Evolutionary conservation across 345 rosid genomes (phyloP), one percentile per base, ranked within the genome.

Genomic region (Lepidium sativum): DNA sequence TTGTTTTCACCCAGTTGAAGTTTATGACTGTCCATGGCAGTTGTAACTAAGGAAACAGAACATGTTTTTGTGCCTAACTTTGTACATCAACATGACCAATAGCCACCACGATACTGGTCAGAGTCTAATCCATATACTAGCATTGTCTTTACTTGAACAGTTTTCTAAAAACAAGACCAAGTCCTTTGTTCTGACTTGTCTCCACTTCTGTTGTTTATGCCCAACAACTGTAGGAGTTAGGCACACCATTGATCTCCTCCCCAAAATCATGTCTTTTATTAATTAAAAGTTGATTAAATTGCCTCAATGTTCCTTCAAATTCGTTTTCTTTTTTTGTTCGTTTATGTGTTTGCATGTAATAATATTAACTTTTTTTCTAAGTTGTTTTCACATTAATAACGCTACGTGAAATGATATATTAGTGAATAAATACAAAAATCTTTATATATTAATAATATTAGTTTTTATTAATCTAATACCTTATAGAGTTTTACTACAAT

Each of bases 31-130:
- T 39, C 51, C 35, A 29, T 18, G 59, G 33, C 13, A 48, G 47
- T 32, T 64, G 58, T 47, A 56, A 32, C 65, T 40, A 58, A 72
- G 55, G 67, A 58, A 58, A 65, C 71, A 58, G 9, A 65, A 72
- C 60, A 59, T 72, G 65, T 71, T 67, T 27, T 25, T 65, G 41
- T 18, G 67, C 76, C 76, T 65, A 72, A 72, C 61, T 72, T n/a
- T 41, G 5, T 18, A 42, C 44, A 65, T 31, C 12, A 65, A 65
- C 71, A 58, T 41, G 56, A 72, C 71, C 49, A 23, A 57, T 50
- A 50, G 66, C 70, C 76, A 72, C 67, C 66, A 72, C 33, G 33
- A 33, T 60, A 65, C 33, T 65, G 54, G 70, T 57, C 76, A 71
- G 39, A 64, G 23, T 71, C 65, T 20, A 54, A 48, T 51, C 43